These are phyloP conservation scores for Casuarina cunninghamiana DNA, from an alignment of 306 rosid genomes.

Conservation along the genomic window DNA sequence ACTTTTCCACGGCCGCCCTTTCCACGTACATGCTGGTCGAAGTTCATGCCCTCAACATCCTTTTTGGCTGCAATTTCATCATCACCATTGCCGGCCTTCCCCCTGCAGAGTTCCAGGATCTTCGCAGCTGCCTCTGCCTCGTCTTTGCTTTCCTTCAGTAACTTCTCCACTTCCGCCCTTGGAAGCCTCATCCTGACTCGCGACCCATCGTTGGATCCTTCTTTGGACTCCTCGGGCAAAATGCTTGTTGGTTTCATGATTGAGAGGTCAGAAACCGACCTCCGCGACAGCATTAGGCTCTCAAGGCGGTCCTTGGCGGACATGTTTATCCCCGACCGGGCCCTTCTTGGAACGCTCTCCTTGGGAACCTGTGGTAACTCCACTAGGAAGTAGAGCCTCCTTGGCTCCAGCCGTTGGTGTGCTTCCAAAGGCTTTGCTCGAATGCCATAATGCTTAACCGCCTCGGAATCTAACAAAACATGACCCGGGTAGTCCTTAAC, in stretches of 20 bases:
- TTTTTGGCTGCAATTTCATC: conserved; percentile 7
- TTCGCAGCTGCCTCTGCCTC: conserved; percentile 69
- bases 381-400: conserved; percentile 75
- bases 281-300: conserved; percentile 61
- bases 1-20: conserved; percentile 21
- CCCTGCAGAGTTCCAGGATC: conserved; percentile 63
- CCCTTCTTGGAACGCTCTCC: conserved; percentile 56
- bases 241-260: conserved; percentile 43
- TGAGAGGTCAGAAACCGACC: conserved; percentile 75
- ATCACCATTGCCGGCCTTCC: conserved; percentile 17
- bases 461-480: conserved; percentile 72
- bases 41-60: neutral
- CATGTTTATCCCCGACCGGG: conserved; percentile 80
- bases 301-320: conserved; percentile 85
- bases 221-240: conserved; percentile 17
- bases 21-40: conserved; percentile 31
- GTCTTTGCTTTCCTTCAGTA: conserved; percentile 59
- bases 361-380: conserved; percentile 47
- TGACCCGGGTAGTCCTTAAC: conserved; percentile 63
- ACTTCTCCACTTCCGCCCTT: conserved; percentile 65
- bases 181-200: conserved; percentile 76
- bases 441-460: conserved; percentile 75
- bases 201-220: conserved; percentile 22
- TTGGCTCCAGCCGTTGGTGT: conserved; percentile 46
- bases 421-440: conserved; percentile 69